Evolutionary conservation across 257 asterid genomes (phyloP), one percentile per base, ranked within the genome.

Genomic region (Knoxia roxburghii): DNA sequence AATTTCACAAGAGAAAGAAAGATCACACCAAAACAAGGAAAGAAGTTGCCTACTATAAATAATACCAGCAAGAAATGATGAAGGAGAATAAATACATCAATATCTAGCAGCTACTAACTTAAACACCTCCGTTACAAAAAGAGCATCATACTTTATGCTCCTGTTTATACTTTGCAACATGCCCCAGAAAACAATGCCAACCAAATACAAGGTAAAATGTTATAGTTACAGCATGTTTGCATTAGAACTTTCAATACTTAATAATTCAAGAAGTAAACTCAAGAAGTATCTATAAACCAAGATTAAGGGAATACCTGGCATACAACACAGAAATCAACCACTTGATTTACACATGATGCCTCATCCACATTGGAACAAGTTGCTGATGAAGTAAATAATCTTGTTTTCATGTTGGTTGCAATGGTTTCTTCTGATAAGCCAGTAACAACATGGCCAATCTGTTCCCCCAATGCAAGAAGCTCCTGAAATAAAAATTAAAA

Each of bases 391-490:
- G 77, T 45, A 78, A 90, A 90, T 49, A 61, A 75, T 78, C 80
- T 78, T 21, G 78, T 71, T 81, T 82, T 89, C 84, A 89, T 70
- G 73, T 79, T 75, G 68, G 72, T 75, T 11, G 40, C 68, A 56
- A 86, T 73, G 55, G 73, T 73, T 62, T 82, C 88, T 73, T 79
- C 89, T 0, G 95, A 67, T 67, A 92, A 70, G 64, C 97, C 97
- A 39, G 92, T 82, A 64, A 81, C 83, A 48, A 87, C 97, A 58
- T 80, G 77, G 49, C 98, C 98, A 54, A 89, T 91, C 75, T 77
- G 96, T 75, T 87, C 96, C 71, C 81, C 97, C 76, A 87, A 68
- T 37, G 87, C 95, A 78, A 89, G 95, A 77, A 89, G 96, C 81
- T 92, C 95, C 96, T 89, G 86, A 65, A 49, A 56, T 33, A 49